Percentiles rank a stretch among this genome's conserved stretches.
These are phyloP conservation scores for Cyphellophora europaea DNA, from an alignment of 2,329 filamentous ascomycete species.

Conservation along the genomic window DNA sequence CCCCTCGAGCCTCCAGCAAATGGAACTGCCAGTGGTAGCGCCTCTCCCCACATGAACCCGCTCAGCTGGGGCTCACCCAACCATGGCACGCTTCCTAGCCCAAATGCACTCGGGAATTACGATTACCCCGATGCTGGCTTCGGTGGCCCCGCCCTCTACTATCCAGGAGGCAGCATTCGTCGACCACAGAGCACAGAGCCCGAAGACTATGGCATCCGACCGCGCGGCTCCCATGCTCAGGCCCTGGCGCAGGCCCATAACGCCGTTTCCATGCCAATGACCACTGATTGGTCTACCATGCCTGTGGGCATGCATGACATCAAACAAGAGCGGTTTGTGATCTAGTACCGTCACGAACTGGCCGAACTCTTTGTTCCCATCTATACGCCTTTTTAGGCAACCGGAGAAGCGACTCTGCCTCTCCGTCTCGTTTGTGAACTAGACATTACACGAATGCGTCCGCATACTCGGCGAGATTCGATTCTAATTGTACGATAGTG, in stretches of 20 bases:
- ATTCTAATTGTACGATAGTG: no score
- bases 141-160: constrained; percentile 59
- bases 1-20: constrained; percentile 74
- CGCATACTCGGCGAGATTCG: no score
- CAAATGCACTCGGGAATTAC: constrained; percentile 65
- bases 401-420: no score
- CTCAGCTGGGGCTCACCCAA: constrained; percentile 82
- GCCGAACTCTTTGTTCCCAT: no score
- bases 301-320: constrained; percentile 13
- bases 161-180: constrained; percentile 58
- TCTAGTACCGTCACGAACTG: not conserved
- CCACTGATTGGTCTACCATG: constrained; percentile 14
- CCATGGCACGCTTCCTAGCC: constrained; percentile 62
- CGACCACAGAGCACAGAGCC: constrained; percentile 69
- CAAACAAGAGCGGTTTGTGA: constrained; percentile 9
- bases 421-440: no score
- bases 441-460: no score
- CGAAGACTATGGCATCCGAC: constrained; percentile 54
- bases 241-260: constrained; percentile 9
- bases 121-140: constrained; percentile 69
- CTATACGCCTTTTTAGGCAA: no score
- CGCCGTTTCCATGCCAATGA: constrained; percentile 6
- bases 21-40: constrained; percentile 60
- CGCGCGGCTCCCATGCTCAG: constrained; percentile 19
- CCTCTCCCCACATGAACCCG: constrained; percentile 75